Base-by-base conservation (phyloP, 148 eudicot genomes). In the Rhododendron griersonianum region DNA sequence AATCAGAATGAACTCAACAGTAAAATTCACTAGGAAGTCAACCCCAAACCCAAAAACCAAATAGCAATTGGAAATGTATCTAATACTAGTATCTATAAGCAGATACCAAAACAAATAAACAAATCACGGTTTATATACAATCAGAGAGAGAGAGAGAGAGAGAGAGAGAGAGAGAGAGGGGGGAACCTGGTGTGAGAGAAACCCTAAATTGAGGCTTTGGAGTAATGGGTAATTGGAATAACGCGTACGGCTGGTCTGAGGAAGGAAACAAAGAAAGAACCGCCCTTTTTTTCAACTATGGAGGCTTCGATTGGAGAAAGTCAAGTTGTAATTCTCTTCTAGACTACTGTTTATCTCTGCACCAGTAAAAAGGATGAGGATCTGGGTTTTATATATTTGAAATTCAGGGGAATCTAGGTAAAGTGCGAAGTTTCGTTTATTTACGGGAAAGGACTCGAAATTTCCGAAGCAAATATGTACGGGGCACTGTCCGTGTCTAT, bases 151-250 rank as follows among this genome's bases (percentile, higher is more conserved):
- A 57, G 23, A 9, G 23, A 55, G 45, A 10, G 47, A 59, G 84
- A 8, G 63, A 81, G 15, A 8, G 50, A 75, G 45, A 10, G 47
- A 59, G 84, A 8, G 63, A 81, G 15, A 8, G 50, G 61, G 39
- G 7, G 9, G 15, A 65, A 77, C 81, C 77, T 85, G 50, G 18
- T 4, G 25, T 33, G 53, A 67, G 50, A 45, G 23, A 48, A 88
- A 45, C 76, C 85, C 87, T 85, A 83, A 78, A 47, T 85, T 78
- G 85, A 75, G 37, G 87, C 23, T 81, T 16, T 14, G 81, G 65
- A 84, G 55, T 85, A 81, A 88, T 44, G n/a, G 51, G 50, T 71
- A 77, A 88, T 85, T 88, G 82, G 83, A 44, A 35, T 78, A 82
- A 88, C n/a, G n/a, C n/a, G n/a, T n/a, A n/a, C 83, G 44, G 86